Conservation (phyloP, 2,329 filamentous ascomycete genomes). For the Cryphonectria radicalis region DNA sequence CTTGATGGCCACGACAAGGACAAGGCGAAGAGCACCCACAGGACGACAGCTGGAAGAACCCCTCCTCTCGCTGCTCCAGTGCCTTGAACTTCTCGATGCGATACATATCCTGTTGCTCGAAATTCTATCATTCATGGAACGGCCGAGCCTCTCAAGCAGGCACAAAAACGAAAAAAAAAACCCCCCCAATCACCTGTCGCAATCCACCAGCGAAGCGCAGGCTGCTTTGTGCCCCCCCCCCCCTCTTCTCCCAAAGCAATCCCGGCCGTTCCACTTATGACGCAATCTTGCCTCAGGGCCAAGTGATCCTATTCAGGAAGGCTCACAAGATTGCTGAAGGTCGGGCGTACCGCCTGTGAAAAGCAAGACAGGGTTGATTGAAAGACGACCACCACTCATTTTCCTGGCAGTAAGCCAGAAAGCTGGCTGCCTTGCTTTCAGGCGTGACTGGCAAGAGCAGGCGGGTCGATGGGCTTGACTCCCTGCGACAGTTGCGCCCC, state of each 20-base stretch:
- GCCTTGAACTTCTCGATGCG: background rate
- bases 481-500: conserved; percentile 1
- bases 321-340: background rate
- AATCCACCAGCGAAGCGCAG: background rate
- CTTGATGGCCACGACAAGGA: conserved; percentile 5
- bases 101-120: conserved; percentile 16
- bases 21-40: background rate
- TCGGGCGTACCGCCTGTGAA: background rate
- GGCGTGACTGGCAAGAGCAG: background rate
- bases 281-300: conserved; percentile 22
- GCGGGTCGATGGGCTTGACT: background rate
- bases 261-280: conserved; percentile 24
- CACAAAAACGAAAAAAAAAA: background rate
- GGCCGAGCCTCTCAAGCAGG: background rate
- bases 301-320: conserved; percentile 3
- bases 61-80: background rate
- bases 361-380: conserved; percentile 3
- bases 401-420: conserved; percentile 5
- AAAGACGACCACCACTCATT: conserved; percentile 5
- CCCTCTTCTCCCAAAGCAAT: background rate
- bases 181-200: background rate
- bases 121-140: background rate
- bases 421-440: background rate
- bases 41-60: background rate
- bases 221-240: background rate